Evolutionary conservation across 371 early-diverging fungal species (phyloP), one percentile per base, ranked within the genome.

Genomic region (Batkoa obscura): DNA sequence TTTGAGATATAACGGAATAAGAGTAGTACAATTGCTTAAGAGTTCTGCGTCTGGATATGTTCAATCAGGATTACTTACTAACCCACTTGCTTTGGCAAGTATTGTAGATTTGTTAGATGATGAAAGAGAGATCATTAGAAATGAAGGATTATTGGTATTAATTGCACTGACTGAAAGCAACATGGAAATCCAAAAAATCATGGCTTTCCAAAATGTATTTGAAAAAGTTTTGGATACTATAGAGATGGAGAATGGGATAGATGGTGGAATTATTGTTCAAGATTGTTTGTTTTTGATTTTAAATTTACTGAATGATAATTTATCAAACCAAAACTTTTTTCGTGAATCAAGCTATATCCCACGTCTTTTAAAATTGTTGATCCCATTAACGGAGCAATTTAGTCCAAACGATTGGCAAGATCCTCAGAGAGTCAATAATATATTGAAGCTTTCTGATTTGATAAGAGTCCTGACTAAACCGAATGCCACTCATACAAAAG

Each of bases 171-270:
- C 94, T 5, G 76, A 81, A 55, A 76, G 72, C 42, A 92, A 93
- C 66, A 84, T 93, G 35, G 96, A 95, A 46, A 83, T 97, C 32
- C 96, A 97, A 69, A 94, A 97, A 71, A 88, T 97, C 58, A 85
- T 95, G 47, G 94, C 94, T 2, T 97, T 97, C 66, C 92, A 95
- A 63, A 91, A 85, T 61, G 90, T 92, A 3, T 95, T 97, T 70
- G 96, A 95, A 59, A 75, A 83, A 15, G 65, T 94, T 35, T 68
- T 94, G 52, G 73, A 74, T 1, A 84, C 92, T 47, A 84, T 93
- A 59, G 68, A 78, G 47, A 89, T 88, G n/a, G 93, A 94, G 60
- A 94, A 89, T 42, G 92, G 87, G 12, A 78, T 88, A 34, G 82
- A 87, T 9, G 95, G 95, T 23, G 92, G 87, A 42, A 91, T 97